Conservation (phyloP, 495 filamentous ascomycete species). For the Podospora pseudopauciseta region DNA sequence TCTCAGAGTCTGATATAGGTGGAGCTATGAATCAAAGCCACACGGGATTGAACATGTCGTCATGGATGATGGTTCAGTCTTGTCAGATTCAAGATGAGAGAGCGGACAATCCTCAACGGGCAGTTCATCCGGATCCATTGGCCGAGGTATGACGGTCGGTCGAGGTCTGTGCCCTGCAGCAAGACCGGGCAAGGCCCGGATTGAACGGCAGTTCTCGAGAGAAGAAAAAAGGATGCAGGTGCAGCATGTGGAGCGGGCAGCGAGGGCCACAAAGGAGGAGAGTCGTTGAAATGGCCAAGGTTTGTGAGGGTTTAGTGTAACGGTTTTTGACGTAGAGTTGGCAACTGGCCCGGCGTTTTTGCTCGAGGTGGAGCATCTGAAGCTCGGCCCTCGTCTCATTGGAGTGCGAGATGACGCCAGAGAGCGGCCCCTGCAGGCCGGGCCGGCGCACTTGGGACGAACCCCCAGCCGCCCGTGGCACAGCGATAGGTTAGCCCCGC, state of each 20-base stretch:
- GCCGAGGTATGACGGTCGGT: not conserved
- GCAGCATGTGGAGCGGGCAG: not conserved
- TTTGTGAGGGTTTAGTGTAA: not conserved
- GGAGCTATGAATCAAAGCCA: not conserved
- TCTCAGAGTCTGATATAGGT: not conserved
- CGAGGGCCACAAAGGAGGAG: not conserved
- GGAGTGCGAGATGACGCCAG: constrained; percentile 7
- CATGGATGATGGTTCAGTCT: not conserved
- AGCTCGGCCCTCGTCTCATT: constrained; percentile 4
- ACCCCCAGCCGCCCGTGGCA: constrained; percentile 5
- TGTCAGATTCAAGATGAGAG: not conserved
- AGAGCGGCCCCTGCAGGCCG: constrained; percentile 13
- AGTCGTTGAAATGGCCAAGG: not conserved
- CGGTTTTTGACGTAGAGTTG: not conserved
- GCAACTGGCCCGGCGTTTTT: not conserved
- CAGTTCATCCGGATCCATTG: not conserved
- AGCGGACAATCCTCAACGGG: not conserved
- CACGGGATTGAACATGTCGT: not conserved
- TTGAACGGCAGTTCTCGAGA: not conserved
- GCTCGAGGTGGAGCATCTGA: not conserved
- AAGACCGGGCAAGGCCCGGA: not conserved
- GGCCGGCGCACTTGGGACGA: constrained; percentile 7
- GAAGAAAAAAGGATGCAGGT: not conserved
- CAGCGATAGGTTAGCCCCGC: not conserved
- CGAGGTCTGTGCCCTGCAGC: not conserved